Base-by-base conservation (phyloP, 2,329 filamentous ascomycete genomes). In the Cercospora janseana region DNA sequence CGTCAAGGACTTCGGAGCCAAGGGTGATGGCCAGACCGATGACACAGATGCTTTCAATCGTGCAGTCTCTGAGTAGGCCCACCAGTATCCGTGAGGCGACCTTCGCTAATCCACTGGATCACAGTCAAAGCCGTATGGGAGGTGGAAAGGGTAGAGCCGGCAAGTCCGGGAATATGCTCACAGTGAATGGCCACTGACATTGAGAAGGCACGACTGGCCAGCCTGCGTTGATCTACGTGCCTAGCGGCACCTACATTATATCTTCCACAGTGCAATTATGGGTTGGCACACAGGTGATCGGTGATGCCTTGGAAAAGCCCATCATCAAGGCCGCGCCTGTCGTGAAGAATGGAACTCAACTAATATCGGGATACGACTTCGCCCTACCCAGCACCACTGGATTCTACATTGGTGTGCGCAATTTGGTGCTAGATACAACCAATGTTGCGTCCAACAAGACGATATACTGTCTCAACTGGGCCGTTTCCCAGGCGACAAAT, bases 221-320 rank as follows among this genome's bases (percentile, higher is more conserved):
- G 31, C 91, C 91, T 1, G 91, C 88, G 16, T 23, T 64, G 27
- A 56, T 65, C 26, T 65, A 60, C 38, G 45, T 65, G 10, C 61
- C 63, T 4, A 40, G 54, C 4, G 63, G 63, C 9, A 61, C 54
- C 3, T 65, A 65, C 43, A 64, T 87, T 13, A 83, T 96, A 60
- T 88, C 83, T 63, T 79, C 77, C 62, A 87, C 91, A 16, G 81
- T 96, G 56, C 72, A 90, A 38, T 85, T 89, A 64, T 86, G 85
- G 69, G 95, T 96, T 76, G 95, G 95, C 74, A 95, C 91, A 8
- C 89, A 95, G 69, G 81, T 96, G 55, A 77, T 96, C 28, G 91
- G 91, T 48, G 89, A 96, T 73, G 82, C 85, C 37, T 62, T 79
- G 60, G 74, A 79, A 54, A 70, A 83, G 6, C 90, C 91, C 0